Base-by-base conservation (phyloP, 2,329 filamentous ascomycete species). In the Beauveria australis region DNA sequence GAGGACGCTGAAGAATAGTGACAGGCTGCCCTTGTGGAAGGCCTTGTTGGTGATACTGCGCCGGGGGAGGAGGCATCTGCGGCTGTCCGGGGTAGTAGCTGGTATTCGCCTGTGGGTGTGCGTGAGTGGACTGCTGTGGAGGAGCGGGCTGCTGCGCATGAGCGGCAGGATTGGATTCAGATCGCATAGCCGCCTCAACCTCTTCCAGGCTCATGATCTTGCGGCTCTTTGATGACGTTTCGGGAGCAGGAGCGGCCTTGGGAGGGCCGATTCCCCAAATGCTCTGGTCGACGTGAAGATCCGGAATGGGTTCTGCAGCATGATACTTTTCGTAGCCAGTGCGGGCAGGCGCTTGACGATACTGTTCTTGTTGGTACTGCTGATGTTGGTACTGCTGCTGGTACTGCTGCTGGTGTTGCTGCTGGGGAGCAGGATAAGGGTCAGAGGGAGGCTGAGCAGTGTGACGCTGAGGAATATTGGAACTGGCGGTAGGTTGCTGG, bases 141-240 rank as follows among this genome's bases (percentile, higher is more conserved):
- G 55, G 44, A 37, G 12, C 33, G 12, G 33, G 33, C 26, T 37
- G 33, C 33, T 37, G 33, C 33, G 12, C 33, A 37, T 37, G 33
- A 16, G 66, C 24, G 12, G 78, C 75, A 63, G 80, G 81, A 67
- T 83, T 82, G 37, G 84, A 76, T 66, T 92, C 88, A 40, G 83
- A 81, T 63, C 89, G 85, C 88, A 99, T 92, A 65, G 91, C 87
- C 59, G 93, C 93, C 76, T 99, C 94, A 22, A 99, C 92, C 76
- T 99, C 94, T 72, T 97, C 94, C 69, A 99, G 74, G 68, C 91
- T 97, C 89, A 99, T 87, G 76, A 97, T 88, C 78, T 92, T 97
- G 69, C 86, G 86, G 47, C 81, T 71, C 40, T 68, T 68, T 51
- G 65, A 60, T 24, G 67, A 62, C 52, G 66, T 66, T 24, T 64